These are phyloP conservation scores for Botrytis fabae DNA, from an alignment of 2,329 filamentous ascomycete genomes.

Conservation along the genomic window DNA sequence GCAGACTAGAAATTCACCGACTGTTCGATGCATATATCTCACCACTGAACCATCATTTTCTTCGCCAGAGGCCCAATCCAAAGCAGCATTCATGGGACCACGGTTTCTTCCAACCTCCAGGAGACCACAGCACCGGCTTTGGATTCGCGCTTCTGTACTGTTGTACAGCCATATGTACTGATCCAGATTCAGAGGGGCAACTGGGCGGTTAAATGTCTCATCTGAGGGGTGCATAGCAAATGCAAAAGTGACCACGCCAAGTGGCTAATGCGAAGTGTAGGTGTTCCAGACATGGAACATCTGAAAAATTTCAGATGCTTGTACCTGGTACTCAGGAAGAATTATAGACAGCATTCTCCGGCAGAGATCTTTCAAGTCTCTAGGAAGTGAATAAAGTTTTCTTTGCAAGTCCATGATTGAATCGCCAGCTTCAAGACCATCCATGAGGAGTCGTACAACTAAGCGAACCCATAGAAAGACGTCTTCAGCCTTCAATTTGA, in stretches of 20 bases:
- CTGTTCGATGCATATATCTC: neutral
- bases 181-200: neutral
- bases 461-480: neutral
- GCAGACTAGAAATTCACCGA: neutral
- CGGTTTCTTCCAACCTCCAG: neutral
- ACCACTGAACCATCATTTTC: neutral
- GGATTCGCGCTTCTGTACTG: neutral
- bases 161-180: neutral
- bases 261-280: neutral
- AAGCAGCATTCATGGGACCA: neutral
- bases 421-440: neutral
- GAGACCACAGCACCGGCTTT: neutral
- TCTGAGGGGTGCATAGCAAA: neutral
- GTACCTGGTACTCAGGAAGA: neutral
- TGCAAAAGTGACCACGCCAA: neutral
- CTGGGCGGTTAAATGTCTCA: neutral
- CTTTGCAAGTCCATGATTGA: neutral
- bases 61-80: neutral
- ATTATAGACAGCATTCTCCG: neutral
- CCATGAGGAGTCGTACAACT: neutral
- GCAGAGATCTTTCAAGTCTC: neutral
- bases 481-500: neutral
- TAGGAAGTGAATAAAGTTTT: neutral
- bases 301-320: neutral
- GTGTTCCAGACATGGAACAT: neutral